Conservation (phyloP, 768 basidiomycete genomes). For the Sporobolomyces phaffii region DNA sequence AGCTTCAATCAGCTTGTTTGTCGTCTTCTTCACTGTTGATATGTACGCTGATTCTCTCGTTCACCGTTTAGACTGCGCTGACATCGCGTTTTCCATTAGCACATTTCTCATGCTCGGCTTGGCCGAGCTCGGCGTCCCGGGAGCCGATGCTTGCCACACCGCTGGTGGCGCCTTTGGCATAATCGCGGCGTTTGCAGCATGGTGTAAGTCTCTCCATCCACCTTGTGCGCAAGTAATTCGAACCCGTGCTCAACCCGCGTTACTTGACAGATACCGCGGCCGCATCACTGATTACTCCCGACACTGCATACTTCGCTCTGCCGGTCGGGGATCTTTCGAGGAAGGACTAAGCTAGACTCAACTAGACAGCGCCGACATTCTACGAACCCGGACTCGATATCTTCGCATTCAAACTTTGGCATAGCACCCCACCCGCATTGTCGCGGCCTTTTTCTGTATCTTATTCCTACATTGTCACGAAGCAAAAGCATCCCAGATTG, state of each 20-base stretch:
- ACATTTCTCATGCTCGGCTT: constrained; percentile 39
- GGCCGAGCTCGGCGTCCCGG: constrained; percentile 40
- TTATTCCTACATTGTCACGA: too few relatives aligned
- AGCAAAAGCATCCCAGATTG: too few relatives aligned
- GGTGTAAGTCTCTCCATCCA: constrained; percentile 13
- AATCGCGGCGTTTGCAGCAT: constrained; percentile 27
- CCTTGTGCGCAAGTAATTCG: too few relatives aligned
- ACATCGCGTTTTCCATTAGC: too few relatives aligned
- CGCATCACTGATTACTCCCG: constrained; percentile 46
- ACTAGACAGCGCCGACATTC: too few relatives aligned
- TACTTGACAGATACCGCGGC: constrained; percentile 44
- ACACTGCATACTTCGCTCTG: constrained; percentile 45
- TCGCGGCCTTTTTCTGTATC: too few relatives aligned
- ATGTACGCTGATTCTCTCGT: constrained; percentile 36
- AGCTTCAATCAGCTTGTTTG: constrained; percentile 46
- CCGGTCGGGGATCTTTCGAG: constrained; percentile 45
- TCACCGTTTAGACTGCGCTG: too few relatives aligned
- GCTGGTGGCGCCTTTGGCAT: constrained; percentile 48
- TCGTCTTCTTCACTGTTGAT: constrained; percentile 48
- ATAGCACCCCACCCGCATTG: too few relatives aligned
- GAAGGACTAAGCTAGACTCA: too few relatives aligned
- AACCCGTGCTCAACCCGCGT: constrained; percentile 44
- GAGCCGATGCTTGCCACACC: constrained; percentile 28
- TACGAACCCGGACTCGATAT: too few relatives aligned
- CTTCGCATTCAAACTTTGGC: too few relatives aligned